Conservation (phyloP, 441 rosid species). For the Macaranga tanarius region DNA sequence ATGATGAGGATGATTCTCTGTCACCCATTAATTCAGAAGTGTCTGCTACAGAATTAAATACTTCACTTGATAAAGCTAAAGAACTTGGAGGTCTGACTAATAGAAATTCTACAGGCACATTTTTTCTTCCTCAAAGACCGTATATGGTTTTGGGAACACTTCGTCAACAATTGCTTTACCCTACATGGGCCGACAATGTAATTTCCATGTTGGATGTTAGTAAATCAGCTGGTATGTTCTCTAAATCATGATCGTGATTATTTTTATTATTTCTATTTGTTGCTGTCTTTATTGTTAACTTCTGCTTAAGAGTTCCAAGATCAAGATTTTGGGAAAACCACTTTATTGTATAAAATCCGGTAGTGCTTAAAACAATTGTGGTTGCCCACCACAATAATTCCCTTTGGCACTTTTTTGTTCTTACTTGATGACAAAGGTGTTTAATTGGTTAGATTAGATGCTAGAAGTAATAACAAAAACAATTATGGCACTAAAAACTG, state of each 20-base stretch:
- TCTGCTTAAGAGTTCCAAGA: neutral
- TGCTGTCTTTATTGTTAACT: neutral
- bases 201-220: slow-evolving; percentile 32
- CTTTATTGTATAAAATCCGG: neutral
- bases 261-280: neutral
- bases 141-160: slow-evolving; percentile 96
- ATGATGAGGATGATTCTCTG: slow-evolving; percentile 38
- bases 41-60: slow-evolving; percentile 31
- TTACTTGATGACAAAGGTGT: too few relatives aligned
- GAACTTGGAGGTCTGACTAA: slow-evolving; percentile 33
- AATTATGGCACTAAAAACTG: too few relatives aligned
- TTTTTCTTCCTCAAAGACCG: slow-evolving; percentile 96
- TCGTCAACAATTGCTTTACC: slow-evolving; percentile 94
- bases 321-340: neutral
- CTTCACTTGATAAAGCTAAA: slow-evolving; percentile 18
- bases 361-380: neutral
- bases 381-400: neutral
- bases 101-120: slow-evolving; percentile 47
- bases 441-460: too few relatives aligned
- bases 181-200: slow-evolving; percentile 58
- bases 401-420: too few relatives aligned
- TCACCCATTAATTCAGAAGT: slow-evolving; percentile 30
- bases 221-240: slow-evolving; percentile 40
- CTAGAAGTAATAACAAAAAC: too few relatives aligned
- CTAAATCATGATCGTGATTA: neutral